A percentile compares a stretch with the other conserved stretches of the same genome.
Conservation (phyloP, 306 rosid genomes). For the Pyrus bretschneideri region DNA sequence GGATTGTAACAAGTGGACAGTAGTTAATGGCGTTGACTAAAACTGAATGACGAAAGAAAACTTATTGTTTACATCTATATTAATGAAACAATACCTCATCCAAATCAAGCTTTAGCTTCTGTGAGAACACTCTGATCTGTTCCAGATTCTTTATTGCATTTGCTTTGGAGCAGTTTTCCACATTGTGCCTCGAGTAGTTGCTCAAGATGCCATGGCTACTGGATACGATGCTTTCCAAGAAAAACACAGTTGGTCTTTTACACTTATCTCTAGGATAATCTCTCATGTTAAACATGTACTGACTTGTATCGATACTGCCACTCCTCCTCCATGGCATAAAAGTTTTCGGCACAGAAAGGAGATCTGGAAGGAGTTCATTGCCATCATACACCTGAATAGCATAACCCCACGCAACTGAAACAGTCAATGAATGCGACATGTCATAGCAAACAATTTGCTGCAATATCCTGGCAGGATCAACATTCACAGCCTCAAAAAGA, state of each 20-base stretch:
- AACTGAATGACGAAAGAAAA: conserved; percentile 15
- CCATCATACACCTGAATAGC: conserved; percentile 66
- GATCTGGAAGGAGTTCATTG: conserved; percentile 62
- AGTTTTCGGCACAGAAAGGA: conserved; percentile 58
- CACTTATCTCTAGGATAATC: conserved; percentile 68
- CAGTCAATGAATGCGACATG: conserved; percentile 45
- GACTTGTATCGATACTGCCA: conserved; percentile 31
- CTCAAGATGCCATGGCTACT: conserved; percentile 43
- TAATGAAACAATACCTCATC: conserved; percentile 51
- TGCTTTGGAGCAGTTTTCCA: conserved; percentile 36
- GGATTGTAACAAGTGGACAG: conserved; percentile 11
- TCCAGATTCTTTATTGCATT: conserved; percentile 32
- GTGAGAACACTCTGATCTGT: conserved; percentile 44
- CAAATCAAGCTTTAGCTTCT: conserved; percentile 46
- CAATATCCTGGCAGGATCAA: conserved; percentile 69
- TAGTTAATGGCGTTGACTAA: conserved; percentile 5
- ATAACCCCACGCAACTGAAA: conserved; percentile 84
- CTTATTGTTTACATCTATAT: background rate
- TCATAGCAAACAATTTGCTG: conserved; percentile 89
- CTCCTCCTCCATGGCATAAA: conserved; percentile 78
- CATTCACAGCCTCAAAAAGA: conserved; percentile 57
- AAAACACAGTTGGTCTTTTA: conserved; percentile 57
- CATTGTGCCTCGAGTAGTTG: conserved; percentile 43
- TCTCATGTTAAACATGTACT: conserved; percentile 53
- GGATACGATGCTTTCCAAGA: conserved; percentile 38